phyloP scores from a whole-genome alignment of 1,284 basidiomycete species.

The Nidula niveotomentosa region DNA sequence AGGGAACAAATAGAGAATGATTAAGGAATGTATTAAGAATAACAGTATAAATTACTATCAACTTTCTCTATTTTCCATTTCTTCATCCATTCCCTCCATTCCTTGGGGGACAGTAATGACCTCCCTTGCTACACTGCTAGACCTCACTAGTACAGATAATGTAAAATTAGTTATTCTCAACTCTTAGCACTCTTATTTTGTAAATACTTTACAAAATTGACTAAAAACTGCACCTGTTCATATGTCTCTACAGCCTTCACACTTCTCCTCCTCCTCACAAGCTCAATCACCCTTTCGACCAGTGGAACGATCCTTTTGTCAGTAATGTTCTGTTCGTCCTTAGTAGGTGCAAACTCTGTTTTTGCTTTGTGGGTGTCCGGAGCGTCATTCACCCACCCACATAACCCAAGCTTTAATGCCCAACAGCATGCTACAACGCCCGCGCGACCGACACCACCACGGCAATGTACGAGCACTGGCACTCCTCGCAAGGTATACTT shows the following conservation, averaged over 20 bases:
- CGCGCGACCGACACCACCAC: constrained; percentile 94
- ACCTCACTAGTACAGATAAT: too few species aligned
- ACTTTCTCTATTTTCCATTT: too few species aligned
- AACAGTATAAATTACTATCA: too few species aligned
- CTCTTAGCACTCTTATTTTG: not conserved
- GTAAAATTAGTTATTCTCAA: not conserved
- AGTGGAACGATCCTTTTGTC: constrained; percentile 54
- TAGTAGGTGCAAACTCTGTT: not conserved
- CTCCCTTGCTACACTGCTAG: too few species aligned
- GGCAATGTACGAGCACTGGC: constrained; percentile 86
- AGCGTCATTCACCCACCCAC: constrained; percentile 55
- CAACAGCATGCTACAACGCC: constrained; percentile 93
- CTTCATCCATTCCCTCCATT: too few species aligned
- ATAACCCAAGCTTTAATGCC: constrained; percentile 91
- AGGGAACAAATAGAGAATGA: too few species aligned
- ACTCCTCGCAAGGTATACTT: constrained; percentile 77
- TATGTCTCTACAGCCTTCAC: constrained; percentile 89
- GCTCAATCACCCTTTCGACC: constrained; percentile 71
- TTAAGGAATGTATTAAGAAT: too few species aligned
- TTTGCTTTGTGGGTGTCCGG: too few species aligned
- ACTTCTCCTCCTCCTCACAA: constrained; percentile 77
- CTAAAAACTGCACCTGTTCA: constrained; percentile 87
- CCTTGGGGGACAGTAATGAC: too few species aligned
- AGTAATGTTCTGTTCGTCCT: not conserved
- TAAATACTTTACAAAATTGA: constrained; percentile 72